These are phyloP conservation scores for Penicillium fuscoglaucum DNA, from an alignment of 2,329 filamentous ascomycete genomes.

Conservation along the genomic window DNA sequence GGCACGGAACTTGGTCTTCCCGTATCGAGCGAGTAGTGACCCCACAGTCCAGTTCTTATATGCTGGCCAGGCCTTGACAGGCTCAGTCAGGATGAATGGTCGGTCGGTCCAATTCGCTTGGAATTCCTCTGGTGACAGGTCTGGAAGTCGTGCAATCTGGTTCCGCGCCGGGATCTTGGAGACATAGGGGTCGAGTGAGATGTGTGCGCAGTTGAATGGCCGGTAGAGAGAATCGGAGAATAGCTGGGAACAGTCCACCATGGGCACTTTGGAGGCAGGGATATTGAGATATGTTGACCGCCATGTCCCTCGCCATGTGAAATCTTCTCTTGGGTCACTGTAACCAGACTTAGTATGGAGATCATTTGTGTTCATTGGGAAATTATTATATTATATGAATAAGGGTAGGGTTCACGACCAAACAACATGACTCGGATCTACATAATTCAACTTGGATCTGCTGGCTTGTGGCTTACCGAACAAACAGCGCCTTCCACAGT, in stretches of 20 bases:
- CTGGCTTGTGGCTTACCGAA: constrained; percentile 65
- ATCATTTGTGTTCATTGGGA: neutral
- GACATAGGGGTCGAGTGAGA: constrained; percentile 65
- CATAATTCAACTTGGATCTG: constrained; percentile 9
- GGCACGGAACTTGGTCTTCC: constrained; percentile 72
- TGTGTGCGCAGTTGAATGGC: constrained; percentile 84
- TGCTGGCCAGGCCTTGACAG: constrained; percentile 78
- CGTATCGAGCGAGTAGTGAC: constrained; percentile 64
- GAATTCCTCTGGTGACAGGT: constrained; percentile 73
- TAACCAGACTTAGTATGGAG: constrained; percentile 19
- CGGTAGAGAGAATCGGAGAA: constrained; percentile 90
- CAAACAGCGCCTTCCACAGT: constrained; percentile 81
- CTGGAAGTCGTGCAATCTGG: constrained; percentile 66
- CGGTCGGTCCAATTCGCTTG: constrained; percentile 71
- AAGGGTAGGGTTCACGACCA: neutral
- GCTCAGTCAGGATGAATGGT: constrained; percentile 83
- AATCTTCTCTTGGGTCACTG: constrained; percentile 40
- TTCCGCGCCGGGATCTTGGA: constrained; percentile 71
- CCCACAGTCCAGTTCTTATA: constrained; percentile 72
- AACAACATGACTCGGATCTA: constrained; percentile 1
- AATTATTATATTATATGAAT: constrained; percentile 2
- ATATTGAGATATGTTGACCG: constrained; percentile 72
- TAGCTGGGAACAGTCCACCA: constrained; percentile 71
- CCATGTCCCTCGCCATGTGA: constrained; percentile 81
- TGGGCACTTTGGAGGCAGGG: constrained; percentile 53